Conservation (phyloP, 345 rosid genomes). For the Mallotus nudiflorus region DNA sequence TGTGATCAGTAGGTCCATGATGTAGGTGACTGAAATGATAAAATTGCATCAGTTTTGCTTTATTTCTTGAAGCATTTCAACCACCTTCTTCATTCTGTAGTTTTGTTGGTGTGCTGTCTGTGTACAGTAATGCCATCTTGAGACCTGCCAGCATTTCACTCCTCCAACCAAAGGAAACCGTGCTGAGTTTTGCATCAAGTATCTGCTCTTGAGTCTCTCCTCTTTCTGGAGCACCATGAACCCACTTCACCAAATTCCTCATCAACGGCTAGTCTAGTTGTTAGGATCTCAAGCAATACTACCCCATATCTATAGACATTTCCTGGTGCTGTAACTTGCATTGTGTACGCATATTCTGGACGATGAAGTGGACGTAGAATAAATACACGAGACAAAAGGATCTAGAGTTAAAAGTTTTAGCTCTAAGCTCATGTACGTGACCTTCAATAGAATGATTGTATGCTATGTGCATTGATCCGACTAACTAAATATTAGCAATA, state of each 20-base stretch:
- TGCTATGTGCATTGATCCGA: too few species aligned
- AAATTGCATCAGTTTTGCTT: slow-evolving; percentile 42
- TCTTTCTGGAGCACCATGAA: slow-evolving; percentile 37
- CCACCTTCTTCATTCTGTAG: slow-evolving; percentile 39
- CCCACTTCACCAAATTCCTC: slow-evolving; percentile 65
- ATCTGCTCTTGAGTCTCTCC: slow-evolving; percentile 44
- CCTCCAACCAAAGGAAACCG: slow-evolving; percentile 79
- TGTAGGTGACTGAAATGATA: background rate
- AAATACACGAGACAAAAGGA: background rate
- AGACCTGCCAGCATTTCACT: slow-evolving; percentile 93
- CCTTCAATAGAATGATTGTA: too few species aligned
- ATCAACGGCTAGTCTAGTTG: slow-evolving; percentile 42
- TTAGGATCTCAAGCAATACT: slow-evolving; percentile 34
- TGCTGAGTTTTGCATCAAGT: slow-evolving; percentile 39
- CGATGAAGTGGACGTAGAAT: background rate
- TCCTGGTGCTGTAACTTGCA: slow-evolving; percentile 44
- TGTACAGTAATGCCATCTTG: slow-evolving; percentile 37
- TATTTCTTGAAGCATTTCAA: slow-evolving; percentile 56
- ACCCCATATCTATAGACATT: slow-evolving; percentile 41
- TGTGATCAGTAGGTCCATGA: background rate
- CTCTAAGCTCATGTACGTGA: background rate
- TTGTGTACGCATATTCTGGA: slow-evolving; percentile 40
- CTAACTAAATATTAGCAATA: background rate
- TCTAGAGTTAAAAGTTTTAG: too few species aligned
- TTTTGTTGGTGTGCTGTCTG: slow-evolving; percentile 33